Evolutionary conservation across 208 protist genomes (phyloP), one percentile per base, ranked within the genome.

Genomic region (Leishmania martiniquensis): DNA sequence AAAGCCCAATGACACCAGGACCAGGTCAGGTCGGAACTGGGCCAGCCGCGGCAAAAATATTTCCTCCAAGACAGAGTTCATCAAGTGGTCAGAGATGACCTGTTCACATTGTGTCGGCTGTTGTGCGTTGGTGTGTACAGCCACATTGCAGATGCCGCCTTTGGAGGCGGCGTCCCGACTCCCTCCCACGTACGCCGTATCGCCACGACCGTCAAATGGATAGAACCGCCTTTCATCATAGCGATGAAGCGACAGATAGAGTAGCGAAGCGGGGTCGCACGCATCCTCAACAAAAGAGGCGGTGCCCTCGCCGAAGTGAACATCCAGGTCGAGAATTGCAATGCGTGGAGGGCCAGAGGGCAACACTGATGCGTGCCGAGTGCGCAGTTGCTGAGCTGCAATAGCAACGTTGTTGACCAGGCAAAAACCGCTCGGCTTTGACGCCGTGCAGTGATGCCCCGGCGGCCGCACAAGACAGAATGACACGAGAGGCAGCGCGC

Each of bases 231-330:
- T 85, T 25, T 89, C 37, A 75, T 95, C 89, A 76, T 91, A 92
- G 44, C 93, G 89, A 72, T 98, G 96, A 7, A 98, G 60, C 6
- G 94, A 97, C 52, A 98, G 78, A 75, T 96, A 98, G 17, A 98
- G 76, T 20, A 97, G 72, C 4, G 81, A 77, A 34, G 76, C 44
- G 3, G 39, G 25, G 29, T 85, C 76, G 37, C 47, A 71, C 25
- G 55, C 69, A 37, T 89, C 80, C 47, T 97, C 94, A 49, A 98
- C 96, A 72, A 97, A 94, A n/a, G 87, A 78, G 32, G 97, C 92
- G 13, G 91, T 98, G 34, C 96, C 97, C 81, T 98, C 96, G 34
- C 96, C 97, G 75, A 98, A 97, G 78, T 98, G 97, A 7, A 99
- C 89, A 78, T 99, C 97, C 73, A 97, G 84, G 71, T 98, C 96